Conservation (phyloP, 2,329 filamentous ascomycete genomes). For the Diaporthe australafricana region DNA sequence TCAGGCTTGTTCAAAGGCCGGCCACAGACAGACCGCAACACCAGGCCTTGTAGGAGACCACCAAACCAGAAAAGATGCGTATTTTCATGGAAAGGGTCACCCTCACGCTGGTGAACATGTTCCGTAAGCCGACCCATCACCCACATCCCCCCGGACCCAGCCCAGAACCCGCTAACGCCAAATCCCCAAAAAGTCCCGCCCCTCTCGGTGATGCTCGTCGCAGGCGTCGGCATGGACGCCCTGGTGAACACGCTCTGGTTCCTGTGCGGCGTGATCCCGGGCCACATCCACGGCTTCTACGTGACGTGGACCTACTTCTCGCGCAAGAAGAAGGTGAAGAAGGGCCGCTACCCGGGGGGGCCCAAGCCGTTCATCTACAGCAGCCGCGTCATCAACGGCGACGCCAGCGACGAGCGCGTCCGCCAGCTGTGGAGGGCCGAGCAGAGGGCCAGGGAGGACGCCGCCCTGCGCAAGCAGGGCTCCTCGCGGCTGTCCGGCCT, state of each 20-base stretch:
- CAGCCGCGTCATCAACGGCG: constrained; percentile 32
- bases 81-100: constrained; percentile 30
- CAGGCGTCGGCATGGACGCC: constrained; percentile 68
- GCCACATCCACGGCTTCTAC: constrained; percentile 36
- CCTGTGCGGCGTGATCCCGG: constrained; percentile 36
- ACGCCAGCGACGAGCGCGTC: constrained; percentile 32
- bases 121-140: constrained; percentile 10
- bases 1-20: background rate
- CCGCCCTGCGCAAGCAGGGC: constrained; percentile 1
- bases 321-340: constrained; percentile 34
- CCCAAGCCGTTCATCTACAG: constrained; percentile 34
- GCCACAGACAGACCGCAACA: background rate
- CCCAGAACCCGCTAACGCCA: background rate
- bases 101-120: constrained; percentile 30
- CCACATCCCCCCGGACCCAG: background rate
- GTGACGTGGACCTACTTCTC: constrained; percentile 36
- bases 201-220: constrained; percentile 35
- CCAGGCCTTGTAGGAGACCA: too few relatives aligned
- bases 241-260: constrained; percentile 57
- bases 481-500: background rate
- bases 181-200: constrained; percentile 21
- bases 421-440: constrained; percentile 32
- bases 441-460: constrained; percentile 27
- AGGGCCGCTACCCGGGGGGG: constrained; percentile 34
- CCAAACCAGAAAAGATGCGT: constrained; percentile 8